These are phyloP conservation scores for Tetrahymena borealis DNA, from an alignment of 73 alveolate species.

Conservation along the genomic window DNA sequence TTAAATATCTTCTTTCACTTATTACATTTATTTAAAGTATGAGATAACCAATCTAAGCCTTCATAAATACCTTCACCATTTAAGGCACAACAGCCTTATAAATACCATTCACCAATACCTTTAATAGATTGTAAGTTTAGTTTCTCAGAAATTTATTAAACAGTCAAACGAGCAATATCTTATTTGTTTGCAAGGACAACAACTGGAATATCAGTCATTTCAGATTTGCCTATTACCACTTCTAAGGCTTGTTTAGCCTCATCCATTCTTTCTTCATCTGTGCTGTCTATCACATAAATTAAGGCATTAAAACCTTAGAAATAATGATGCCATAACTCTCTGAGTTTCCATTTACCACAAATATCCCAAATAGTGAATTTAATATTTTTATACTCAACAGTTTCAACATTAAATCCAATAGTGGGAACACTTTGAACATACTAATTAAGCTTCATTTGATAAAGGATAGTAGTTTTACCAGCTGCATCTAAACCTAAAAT, in stretches of 20 bases:
- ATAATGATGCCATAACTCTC: neutral
- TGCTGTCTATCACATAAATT: neutral
- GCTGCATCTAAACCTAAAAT: slow-evolving; percentile 72
- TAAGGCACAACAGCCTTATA: slow-evolving; percentile 72
- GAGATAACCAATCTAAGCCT: slow-evolving; percentile 79
- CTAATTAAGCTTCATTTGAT: slow-evolving; percentile 3
- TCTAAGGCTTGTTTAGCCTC: neutral
- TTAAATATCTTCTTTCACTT: no score
- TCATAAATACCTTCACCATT: slow-evolving; percentile 82
- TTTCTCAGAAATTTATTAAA: slow-evolving; percentile 27
- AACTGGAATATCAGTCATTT: neutral
- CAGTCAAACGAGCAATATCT: neutral
- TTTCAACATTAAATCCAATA: slow-evolving; percentile 45
- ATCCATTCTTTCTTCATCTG: neutral
- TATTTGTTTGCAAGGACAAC: neutral
- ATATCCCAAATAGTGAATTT: neutral
- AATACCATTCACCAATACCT: slow-evolving; percentile 39
- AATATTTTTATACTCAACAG: neutral
- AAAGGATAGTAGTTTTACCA: slow-evolving; percentile 67
- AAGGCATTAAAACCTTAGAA: neutral
- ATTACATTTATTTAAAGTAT: neutral
- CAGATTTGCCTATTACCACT: neutral
- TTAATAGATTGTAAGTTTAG: slow-evolving; percentile 35
- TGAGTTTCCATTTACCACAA: neutral
- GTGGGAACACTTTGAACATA: slow-evolving; percentile 15